Evolutionary conservation across 1,284 basidiomycete genomes (phyloP).

Genomic region (Ceratobasidium theobromae): DNA sequence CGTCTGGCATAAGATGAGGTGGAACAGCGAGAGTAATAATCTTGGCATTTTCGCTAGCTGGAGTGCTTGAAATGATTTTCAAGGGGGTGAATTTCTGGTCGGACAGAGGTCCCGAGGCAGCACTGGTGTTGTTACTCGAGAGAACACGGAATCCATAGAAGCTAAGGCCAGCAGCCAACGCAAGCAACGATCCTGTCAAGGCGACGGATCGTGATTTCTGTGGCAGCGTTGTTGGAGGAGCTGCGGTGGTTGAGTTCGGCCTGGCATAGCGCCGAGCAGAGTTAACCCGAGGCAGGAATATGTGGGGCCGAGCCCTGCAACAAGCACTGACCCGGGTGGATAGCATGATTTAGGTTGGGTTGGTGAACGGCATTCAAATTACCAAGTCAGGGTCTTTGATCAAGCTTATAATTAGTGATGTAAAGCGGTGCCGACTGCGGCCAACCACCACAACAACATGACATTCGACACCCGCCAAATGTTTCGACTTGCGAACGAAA

Average conservation of each 20-base stretch:
- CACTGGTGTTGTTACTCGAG: not conserved
- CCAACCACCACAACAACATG: constrained; percentile 26
- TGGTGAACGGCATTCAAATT: not conserved
- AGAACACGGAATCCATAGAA: not conserved
- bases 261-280: not conserved
- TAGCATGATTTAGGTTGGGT: constrained; percentile 7
- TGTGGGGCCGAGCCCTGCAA: not conserved
- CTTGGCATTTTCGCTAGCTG: constrained; percentile 56
- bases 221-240: not conserved
- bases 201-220: not conserved
- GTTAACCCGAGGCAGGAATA: not conserved
- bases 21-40: constrained; percentile 64
- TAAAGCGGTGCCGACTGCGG: constrained; percentile 9
- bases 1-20: constrained; percentile 45
- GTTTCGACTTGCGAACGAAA: not conserved
- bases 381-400: constrained; percentile 14
- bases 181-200: constrained; percentile 8
- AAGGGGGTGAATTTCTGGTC: constrained; percentile 64
- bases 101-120: constrained; percentile 48
- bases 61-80: constrained; percentile 55
- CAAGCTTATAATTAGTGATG: not conserved
- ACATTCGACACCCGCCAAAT: constrained; percentile 8
- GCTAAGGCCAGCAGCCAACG: constrained; percentile 11
- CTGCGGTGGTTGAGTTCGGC: not conserved
- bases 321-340: not conserved